These are phyloP conservation scores for Fraxinus velutina DNA, from an alignment of 305 asterid species.

Conservation along the genomic window DNA sequence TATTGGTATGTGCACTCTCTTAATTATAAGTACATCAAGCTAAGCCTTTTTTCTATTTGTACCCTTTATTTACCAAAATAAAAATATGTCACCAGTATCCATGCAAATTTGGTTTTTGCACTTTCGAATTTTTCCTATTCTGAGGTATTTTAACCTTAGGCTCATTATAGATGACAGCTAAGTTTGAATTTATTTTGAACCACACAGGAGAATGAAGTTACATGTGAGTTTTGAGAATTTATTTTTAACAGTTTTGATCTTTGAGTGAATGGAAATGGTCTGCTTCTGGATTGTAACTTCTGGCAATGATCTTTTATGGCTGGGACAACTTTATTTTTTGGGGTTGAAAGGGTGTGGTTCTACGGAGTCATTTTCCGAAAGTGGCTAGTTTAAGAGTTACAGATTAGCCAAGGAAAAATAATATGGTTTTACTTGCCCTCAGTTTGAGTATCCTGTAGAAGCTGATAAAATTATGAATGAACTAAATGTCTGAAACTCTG, in stretches of 20 bases:
- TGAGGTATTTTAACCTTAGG: neutral
- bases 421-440: neutral
- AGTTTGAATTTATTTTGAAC: neutral
- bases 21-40: neutral
- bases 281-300: neutral
- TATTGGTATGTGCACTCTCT: constrained; percentile 57
- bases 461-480: neutral
- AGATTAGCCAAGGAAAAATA: neutral
- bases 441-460: neutral
- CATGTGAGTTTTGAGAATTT: neutral
- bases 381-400: neutral
- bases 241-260: neutral
- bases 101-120: neutral
- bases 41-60: neutral
- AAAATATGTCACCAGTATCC: neutral
- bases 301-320: neutral
- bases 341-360: neutral
- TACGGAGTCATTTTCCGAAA: neutral
- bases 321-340: neutral
- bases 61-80: neutral
- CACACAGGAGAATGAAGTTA: neutral
- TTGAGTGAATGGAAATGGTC: neutral
- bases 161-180: neutral
- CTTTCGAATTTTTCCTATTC: neutral
- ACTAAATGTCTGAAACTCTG: neutral